Evolutionary conservation across 805 yeast species (phyloP), one percentile per base, ranked within the genome.

Genomic region (Dipodascopsis tothii): DNA sequence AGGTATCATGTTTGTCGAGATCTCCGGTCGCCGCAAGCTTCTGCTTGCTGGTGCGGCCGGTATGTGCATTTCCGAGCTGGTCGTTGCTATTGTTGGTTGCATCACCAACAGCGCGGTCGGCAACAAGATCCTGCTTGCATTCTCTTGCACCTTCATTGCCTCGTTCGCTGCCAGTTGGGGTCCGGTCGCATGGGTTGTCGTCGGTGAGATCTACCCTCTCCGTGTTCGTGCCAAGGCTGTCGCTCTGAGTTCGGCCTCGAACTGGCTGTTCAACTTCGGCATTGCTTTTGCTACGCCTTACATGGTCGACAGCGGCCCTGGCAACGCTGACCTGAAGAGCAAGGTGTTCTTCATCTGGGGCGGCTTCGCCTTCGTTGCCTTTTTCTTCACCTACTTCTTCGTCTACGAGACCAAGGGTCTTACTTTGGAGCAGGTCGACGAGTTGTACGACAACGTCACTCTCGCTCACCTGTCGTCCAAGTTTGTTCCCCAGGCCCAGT

Each of bases 151-250:
- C 45, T 84, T 81, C 60, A 80, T 84, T 52, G 80, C 81, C 41
- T 79, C 80, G 60, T 81, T 81, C 65, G 92, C 92, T 5, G 72
- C 84, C 3, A 75, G 88, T 21, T 84, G 92, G 87, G 90, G 92
- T 60, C 87, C 92, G 11, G 20, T 14, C 14, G 18, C 20, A 11
- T 36, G 39, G 39, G 52, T 44, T n/a, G 44, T 49, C 14, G 33
- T 47, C 32, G 53, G 53, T 14, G 53, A 49, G 16, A 33, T 40
- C 5, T 49, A 43, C 23, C 53, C 53, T 14, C 41, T 49, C 14
- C 42, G 48, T 3, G 43, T 45, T 5, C 35, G 53, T 3, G 53
- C 53, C 7, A 49, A 45, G 28, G 36, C 45, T 18, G 20, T 49
- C 2, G 25, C 53, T 14, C 21, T 49, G n/a, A 36, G 48, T 28